phyloP scores from a whole-genome alignment of 345 rosid species.

The Gossypium longicalyx region DNA sequence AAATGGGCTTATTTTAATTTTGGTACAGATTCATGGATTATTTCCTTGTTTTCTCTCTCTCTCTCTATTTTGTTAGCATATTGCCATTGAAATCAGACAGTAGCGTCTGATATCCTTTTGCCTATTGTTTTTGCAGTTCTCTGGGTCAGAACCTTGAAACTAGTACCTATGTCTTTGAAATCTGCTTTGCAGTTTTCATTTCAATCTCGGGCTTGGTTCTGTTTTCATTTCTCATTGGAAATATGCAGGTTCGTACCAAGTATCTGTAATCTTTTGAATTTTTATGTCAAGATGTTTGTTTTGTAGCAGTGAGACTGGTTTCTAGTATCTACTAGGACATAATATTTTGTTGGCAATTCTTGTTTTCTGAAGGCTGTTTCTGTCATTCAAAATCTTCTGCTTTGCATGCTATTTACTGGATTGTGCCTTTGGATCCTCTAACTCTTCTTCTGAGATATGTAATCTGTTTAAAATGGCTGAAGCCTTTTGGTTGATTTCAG shows the following conservation, averaged over 20 bases:
- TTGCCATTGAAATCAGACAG: neutral
- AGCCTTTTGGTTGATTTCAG: neutral
- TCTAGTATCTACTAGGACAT: neutral
- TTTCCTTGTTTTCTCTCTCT: neutral
- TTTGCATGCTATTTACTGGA: neutral
- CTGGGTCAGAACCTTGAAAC: conserved; percentile 77
- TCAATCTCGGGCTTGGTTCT: conserved; percentile 70
- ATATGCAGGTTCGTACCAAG: conserved; percentile 70
- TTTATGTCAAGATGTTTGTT: neutral
- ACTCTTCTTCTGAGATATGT: neutral
- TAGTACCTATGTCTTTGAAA: conserved; percentile 70
- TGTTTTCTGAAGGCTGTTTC: conserved; percentile 1
- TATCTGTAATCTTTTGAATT: neutral
- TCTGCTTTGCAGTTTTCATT: conserved; percentile 59
- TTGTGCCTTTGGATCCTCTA: neutral
- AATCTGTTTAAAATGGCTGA: neutral
- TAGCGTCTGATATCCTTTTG: conserved; percentile 5
- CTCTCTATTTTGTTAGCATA: neutral
- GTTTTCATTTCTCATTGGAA: conserved; percentile 77
- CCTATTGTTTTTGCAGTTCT: conserved; percentile 37
- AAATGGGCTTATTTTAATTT: neutral
- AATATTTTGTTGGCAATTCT: neutral
- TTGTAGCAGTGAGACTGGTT: neutral
- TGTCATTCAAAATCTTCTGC: neutral
- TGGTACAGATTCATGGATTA: neutral